Conservation (phyloP, 2,329 filamentous ascomycete species). For the Rasamsonia emersonii region DNA sequence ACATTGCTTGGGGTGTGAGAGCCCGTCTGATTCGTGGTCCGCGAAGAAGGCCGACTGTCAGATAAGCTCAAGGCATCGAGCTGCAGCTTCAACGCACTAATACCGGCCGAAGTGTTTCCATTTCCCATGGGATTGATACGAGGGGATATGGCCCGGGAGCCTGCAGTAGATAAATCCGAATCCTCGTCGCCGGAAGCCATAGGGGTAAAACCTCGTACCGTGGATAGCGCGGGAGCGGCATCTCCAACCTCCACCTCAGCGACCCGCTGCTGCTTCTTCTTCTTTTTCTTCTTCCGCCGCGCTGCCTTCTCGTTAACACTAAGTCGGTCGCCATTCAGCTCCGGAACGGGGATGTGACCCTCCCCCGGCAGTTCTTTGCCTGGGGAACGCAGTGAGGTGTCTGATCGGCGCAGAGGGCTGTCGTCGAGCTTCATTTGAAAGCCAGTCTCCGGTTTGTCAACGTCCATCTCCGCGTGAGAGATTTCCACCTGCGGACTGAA, state of each 20-base stretch:
- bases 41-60: conserved; percentile 49
- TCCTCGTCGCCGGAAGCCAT: conserved; percentile 38
- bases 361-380: too few relatives aligned
- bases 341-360: conserved; percentile 20
- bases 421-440: conserved; percentile 18
- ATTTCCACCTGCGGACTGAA: conserved; percentile 30
- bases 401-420: conserved; percentile 5
- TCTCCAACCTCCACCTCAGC: conserved; percentile 9
- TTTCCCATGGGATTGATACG: conserved; percentile 20
- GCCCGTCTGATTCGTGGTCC: conserved; percentile 41
- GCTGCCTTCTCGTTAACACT: conserved; percentile 18
- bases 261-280: conserved; percentile 28
- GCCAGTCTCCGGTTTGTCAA: conserved; percentile 15
- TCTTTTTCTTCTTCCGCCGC: conserved; percentile 32
- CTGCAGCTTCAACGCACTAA: conserved; percentile 73
- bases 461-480: conserved; percentile 13
- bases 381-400: neutral
- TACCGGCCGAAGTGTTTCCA: conserved; percentile 52
- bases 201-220: conserved; percentile 37
- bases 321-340: conserved; percentile 16
- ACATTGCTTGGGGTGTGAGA: conserved; percentile 45
- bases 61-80: conserved; percentile 68
- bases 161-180: conserved; percentile 34
- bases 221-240: conserved; percentile 27
- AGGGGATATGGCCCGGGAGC: conserved; percentile 26